Conservation (phyloP, 352 stramenopile genomes). For the Phytophthora colocasiae region DNA sequence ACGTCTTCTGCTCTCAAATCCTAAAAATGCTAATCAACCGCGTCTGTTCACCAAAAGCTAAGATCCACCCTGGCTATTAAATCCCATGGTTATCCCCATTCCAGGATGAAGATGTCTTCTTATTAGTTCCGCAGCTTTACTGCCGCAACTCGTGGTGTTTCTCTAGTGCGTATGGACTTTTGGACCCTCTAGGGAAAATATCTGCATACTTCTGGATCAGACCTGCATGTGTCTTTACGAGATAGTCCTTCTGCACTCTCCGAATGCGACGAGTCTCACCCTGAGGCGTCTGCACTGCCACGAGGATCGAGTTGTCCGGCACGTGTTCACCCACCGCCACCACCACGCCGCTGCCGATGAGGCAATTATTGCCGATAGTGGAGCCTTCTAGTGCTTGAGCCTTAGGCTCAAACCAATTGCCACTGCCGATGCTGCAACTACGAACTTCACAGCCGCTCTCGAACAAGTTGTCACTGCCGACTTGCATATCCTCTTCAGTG, state of each 20-base stretch:
- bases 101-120: too few relatives aligned
- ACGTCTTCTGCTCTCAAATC: conserved; percentile 5
- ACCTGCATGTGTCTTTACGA: conserved; percentile 54
- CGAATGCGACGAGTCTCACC: conserved; percentile 48
- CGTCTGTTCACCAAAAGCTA: conserved; percentile 26
- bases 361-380: conserved; percentile 79
- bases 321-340: conserved; percentile 67
- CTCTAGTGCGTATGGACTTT: conserved; percentile 76
- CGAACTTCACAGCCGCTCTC: conserved; percentile 78
- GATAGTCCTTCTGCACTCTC: conserved; percentile 72
- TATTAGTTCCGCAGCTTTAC: conserved; percentile 10
- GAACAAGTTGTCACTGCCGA: conserved; percentile 81
- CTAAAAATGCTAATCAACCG: conserved; percentile 22
- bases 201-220: conserved; percentile 81
- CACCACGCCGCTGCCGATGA: conserved; percentile 85
- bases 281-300: conserved; percentile 53
- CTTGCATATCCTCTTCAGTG: conserved; percentile 43
- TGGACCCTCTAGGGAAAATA: conserved; percentile 69
- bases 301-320: conserved; percentile 78
- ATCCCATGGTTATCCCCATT: too few relatives aligned
- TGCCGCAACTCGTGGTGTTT: conserved; percentile 79
- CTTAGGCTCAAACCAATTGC: conserved; percentile 87
- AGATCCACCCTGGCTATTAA: conserved; percentile 2
- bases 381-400: conserved; percentile 52
- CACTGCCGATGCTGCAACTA: conserved; percentile 58